Percentiles rank a stretch among this genome's conserved stretches.
phyloP scores from a whole-genome alignment of 208 protist genomes.

The Balamuthia mandrillaris region DNA sequence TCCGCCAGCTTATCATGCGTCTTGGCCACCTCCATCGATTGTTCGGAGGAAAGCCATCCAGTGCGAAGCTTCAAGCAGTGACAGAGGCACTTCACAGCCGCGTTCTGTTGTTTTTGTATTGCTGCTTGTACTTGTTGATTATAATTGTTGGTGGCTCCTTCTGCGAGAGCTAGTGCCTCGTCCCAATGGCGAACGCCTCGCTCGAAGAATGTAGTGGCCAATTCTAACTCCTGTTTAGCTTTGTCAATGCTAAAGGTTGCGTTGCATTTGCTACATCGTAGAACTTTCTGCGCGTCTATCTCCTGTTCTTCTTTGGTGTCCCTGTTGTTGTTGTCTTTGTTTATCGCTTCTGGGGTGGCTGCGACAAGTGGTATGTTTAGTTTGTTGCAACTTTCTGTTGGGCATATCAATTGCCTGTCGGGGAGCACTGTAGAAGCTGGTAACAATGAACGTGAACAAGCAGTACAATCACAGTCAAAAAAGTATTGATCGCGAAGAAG shows the following conservation, averaged over 20 bases:
- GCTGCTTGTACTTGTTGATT: neutral
- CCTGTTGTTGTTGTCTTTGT: neutral
- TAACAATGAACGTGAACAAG: neutral
- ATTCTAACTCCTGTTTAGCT: neutral
- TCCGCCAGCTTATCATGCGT: neutral
- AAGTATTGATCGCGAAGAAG: neutral
- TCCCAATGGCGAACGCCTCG: neutral
- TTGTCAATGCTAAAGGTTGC: neutral
- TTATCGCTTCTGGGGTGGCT: neutral
- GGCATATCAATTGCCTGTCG: no score
- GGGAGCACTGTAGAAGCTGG: no score
- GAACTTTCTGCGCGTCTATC: neutral
- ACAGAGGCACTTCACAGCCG: neutral
- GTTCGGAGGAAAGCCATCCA: neutral
- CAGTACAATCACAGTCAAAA: neutral
- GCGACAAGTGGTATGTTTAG: neutral
- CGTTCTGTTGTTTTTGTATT: neutral
- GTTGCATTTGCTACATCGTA: neutral
- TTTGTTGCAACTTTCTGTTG: neutral
- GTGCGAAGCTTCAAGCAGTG: neutral
- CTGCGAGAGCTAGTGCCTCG: neutral
- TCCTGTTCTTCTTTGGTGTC: neutral
- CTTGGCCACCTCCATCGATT: neutral
- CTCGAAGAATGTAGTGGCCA: neutral
- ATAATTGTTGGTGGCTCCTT: neutral